Evolutionary conservation across 306 rosid genomes (phyloP).

Genomic region (Amphicarpaea edgeworthii): DNA sequence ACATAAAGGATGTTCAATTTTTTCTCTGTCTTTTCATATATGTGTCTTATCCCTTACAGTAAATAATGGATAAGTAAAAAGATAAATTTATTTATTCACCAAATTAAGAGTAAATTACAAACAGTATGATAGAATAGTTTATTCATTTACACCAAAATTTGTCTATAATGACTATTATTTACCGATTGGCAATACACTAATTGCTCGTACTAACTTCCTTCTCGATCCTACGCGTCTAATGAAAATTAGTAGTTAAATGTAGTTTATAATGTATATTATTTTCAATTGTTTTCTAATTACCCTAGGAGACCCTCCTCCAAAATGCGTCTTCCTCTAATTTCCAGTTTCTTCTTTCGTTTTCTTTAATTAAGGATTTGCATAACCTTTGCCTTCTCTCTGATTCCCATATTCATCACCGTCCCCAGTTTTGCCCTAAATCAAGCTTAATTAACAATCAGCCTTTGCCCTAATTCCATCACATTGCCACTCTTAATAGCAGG

Average conservation of each 20-base stretch:
- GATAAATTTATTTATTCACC: too few species aligned
- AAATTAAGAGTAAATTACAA: too few species aligned
- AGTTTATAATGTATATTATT: not conserved
- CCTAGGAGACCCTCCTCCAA: not conserved
- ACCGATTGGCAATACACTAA: too few species aligned
- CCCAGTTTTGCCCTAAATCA: not conserved
- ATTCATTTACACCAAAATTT: too few species aligned
- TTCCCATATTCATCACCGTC: not conserved
- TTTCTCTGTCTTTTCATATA: not conserved
- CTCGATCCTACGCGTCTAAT: not conserved
- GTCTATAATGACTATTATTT: too few species aligned
- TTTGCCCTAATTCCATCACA: not conserved
- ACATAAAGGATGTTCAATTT: not conserved
- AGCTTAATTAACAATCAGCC: not conserved
- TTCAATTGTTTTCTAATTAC: not conserved
- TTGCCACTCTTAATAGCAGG: not conserved
- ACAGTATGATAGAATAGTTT: too few species aligned
- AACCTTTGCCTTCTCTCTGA: not conserved
- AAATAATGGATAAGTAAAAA: too few species aligned
- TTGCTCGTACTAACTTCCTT: not conserved
- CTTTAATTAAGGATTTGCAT: not conserved
- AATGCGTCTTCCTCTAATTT: not conserved
- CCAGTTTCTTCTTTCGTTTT: not conserved
- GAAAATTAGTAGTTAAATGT: not conserved
- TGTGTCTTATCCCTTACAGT: too few species aligned